Percentiles rank a stretch among this genome's conserved stretches.
These are phyloP conservation scores for Vigna hirtella DNA, from an alignment of 306 rosid species.

Conservation along the genomic window DNA sequence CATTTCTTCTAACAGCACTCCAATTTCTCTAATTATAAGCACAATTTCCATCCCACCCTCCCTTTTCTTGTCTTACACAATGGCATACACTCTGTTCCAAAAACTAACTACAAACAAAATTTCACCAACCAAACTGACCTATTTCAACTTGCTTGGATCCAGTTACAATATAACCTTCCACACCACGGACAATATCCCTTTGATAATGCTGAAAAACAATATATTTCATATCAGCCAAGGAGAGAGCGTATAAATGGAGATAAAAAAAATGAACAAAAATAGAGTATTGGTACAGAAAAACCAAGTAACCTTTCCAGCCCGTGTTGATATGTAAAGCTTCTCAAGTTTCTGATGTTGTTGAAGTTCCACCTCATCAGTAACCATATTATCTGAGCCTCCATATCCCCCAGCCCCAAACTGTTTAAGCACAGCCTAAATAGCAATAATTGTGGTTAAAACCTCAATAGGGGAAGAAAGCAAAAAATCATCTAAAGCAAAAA, in stretches of 20 bases:
- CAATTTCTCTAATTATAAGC: constrained; percentile 2
- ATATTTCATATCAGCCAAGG: constrained; percentile 31
- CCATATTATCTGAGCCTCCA: constrained; percentile 90
- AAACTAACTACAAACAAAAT: constrained; percentile 26
- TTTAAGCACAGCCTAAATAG: constrained; percentile 87
- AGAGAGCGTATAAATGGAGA: constrained; percentile 4
- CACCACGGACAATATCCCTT: constrained; percentile 98
- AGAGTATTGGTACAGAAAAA: constrained; percentile 39
- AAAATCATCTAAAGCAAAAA: background rate
- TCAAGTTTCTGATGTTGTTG: constrained; percentile 94
- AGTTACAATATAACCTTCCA: constrained; percentile 92
- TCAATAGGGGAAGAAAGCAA: constrained; percentile 21
- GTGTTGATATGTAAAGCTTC: constrained; percentile 95
- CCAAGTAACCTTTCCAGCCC: constrained; percentile 87
- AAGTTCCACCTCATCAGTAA: constrained; percentile 86
- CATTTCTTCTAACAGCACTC: constrained; percentile 8
- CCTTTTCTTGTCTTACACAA: background rate
- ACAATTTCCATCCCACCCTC: background rate
- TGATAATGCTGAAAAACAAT: constrained; percentile 80
- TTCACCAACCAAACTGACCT: constrained; percentile 56
- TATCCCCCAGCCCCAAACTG: constrained; percentile 98
- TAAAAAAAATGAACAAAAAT: constrained; percentile 32
- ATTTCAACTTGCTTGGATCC: constrained; percentile 98
- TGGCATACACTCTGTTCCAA: background rate
- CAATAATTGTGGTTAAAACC: constrained; percentile 36